Evolutionary conservation across 2,329 filamentous ascomycete species (phyloP), one percentile per base, ranked within the genome.

Genomic region (Pseudogymnoascus sp.): DNA sequence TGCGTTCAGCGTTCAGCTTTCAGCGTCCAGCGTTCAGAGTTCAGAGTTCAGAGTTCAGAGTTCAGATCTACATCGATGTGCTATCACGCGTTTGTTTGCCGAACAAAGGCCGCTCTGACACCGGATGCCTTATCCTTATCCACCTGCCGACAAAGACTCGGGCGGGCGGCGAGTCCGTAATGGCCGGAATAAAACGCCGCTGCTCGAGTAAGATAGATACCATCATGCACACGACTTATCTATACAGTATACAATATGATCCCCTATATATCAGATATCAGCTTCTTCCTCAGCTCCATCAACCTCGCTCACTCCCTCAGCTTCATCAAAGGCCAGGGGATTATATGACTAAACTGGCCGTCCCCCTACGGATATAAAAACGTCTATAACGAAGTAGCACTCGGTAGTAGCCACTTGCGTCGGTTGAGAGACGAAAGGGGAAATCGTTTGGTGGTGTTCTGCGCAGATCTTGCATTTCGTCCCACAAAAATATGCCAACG

Each of bases 401-500:
- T 55, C 45, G 45, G 25, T 55, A 33, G 45, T 55, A 19, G 45
- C n/a, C 45, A 55, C 45, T 33, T 55, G 45, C 45, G 45, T 55
- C 45, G 45, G 45, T 55, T 55, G 45, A 55, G 45, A 55, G n/a
- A 55, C 45, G 25, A 55, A 55, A 55, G 9, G 25, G 45, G 25
- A 55, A 33, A 19, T 55, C 25, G 25, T 12, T 55, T 30, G 25
- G n/a, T 55, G 45, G 45, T 55, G 25, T 55, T 55, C 6, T 11
- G 1, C 5, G 25, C 6, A 55, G 25, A 55, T 55, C 45, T 33
- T 55, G n/a, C n/a, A 12, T 3, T 25, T 55, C 7, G 45, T 33
- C 25, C 45, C 45, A 55, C 45, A 55, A 30, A 55, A 55, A 55
- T 5, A n/a, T 33, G 25, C 2, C 25, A 55, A 33, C 25, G 45